Base-by-base conservation (phyloP, 2,329 filamentous ascomycete species). In the Sclerotinia nivalis region DNA sequence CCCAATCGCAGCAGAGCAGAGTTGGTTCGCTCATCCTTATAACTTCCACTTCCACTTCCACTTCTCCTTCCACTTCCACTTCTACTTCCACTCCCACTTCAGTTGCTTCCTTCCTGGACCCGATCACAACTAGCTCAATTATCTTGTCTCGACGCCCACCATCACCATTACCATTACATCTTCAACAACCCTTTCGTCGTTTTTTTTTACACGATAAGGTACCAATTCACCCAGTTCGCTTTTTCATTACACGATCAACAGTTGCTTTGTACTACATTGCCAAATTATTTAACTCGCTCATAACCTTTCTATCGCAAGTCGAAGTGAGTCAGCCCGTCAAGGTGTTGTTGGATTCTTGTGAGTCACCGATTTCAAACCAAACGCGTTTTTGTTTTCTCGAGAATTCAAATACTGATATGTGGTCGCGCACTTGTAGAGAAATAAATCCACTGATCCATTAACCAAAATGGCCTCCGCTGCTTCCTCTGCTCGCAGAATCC, bases 401-500 rank as follows among this genome's bases (percentile, higher is more conserved):
- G 13, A 56, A 28, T 62, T 71, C 31, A 70, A 49, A 49, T 66
- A 62, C 76, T 78, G 62, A 78, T 71, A 31, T 34, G 15, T 59
- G 75, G 76, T 77, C 75, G 75, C 76, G 70, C 71, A 73, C 34
- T 66, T 73, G 61, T 40, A 79, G 77, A 78, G 77, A 78, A 79
- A 78, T 73, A 68, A 70, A 73, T 69, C 66, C 45, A 70, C 74
- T 52, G 68, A 73, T 69, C 69, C 67, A 71, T 81, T 37, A 52
- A 28, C 80, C 83, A 83, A 61, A 79, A 89, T 88, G 86, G 88
- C 87, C 85, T 85, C 83, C 80, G 86, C 87, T 87, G 85, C 86
- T 85, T 83, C 86, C 85, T 74, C 74, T 75, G 86, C 83, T 85
- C 87, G 87, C 86, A 87, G 89, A 86, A 89, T 89, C 82, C 85